Percentiles rank a stretch among this genome's conserved stretches.
Evolutionary conservation across 1,284 basidiomycete genomes (phyloP).

Genomic region (Ustilago lituana): DNA sequence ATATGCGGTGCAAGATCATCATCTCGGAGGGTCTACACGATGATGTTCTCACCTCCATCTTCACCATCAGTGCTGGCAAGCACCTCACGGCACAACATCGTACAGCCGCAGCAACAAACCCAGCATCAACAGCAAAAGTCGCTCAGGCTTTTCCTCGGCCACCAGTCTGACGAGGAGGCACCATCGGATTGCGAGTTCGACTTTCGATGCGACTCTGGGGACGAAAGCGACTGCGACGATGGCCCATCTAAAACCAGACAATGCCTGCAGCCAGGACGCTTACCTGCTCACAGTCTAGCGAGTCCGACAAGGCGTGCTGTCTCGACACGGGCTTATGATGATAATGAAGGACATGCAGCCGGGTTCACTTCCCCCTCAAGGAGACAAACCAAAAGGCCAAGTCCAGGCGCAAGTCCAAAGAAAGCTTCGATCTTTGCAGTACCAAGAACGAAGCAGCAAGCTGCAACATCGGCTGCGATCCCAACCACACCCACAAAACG

Average conservation of each 20-base stretch:
- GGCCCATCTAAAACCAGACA: conserved; percentile 3
- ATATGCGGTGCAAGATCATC: not conserved
- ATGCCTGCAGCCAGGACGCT: conserved; percentile 17
- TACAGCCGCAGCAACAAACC: conserved; percentile 10
- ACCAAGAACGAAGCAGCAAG: conserved; percentile 14
- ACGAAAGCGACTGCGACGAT: conserved; percentile 9
- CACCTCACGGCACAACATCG: conserved; percentile 45
- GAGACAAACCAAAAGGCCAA: not conserved
- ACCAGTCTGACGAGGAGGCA: conserved; percentile 33
- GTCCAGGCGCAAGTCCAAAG: conserved; percentile 7
- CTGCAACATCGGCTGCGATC: conserved; percentile 18
- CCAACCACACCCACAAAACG: conserved; percentile 34
- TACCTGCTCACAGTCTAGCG: not conserved
- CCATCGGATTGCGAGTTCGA: conserved; percentile 14
- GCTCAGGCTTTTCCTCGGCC: conserved; percentile 38
- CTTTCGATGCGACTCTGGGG: not conserved
- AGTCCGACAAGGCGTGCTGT: not conserved
- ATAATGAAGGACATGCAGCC: not conserved
- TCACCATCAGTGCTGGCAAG: conserved; percentile 43
- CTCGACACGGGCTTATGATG: conserved; percentile 6
- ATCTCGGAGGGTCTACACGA: not conserved
- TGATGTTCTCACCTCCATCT: conserved; percentile 37
- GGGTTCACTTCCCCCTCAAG: not conserved
- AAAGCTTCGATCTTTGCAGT: conserved; percentile 10
- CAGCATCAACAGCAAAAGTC: conserved; percentile 29